Evolutionary conservation across 495 filamentous ascomycete genomes (phyloP), one percentile per base, ranked within the genome.

Genomic region (Glonium stellatum): DNA sequence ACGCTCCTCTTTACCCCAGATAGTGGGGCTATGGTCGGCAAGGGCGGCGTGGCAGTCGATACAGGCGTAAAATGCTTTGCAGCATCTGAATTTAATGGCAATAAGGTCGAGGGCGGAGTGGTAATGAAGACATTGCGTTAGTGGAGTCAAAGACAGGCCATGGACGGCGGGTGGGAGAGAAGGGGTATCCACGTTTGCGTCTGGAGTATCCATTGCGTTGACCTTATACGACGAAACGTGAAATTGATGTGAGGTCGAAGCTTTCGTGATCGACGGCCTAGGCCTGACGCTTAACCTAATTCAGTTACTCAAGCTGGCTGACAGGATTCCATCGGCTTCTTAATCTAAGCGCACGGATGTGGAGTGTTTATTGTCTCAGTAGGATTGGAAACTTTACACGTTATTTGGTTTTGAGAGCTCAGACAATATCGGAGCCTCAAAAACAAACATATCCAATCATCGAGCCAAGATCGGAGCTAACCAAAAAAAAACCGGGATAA

Each of bases 41-140:
- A 55, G 19, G 3, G 12, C 58, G 23, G 59, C 53, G 35, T 67
- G 65, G 49, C 65, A 67, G n/a, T n/a, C 25, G 5, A 67, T 61
- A 44, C 65, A 67, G 5, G 65, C 65, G 58, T 64, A 67, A 42
- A 67, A 67, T 35, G 57, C 60, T 4, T 37, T n/a, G 41, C 65
- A 67, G 54, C 65, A 67, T 25, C 25, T 22, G 34, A 64, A 56
- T 44, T 67, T 63, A 47, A 67, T 61, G 47, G 65, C 65, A 55
- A 67, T 63, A 50, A 67, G 61, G 58, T 67, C 65, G 31, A 64
- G 65, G 1, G 65, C 39, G 4, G 61, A 55, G 34, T 36, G 25
- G 27, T 51, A 67, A 54, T 67, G 65, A 34, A 31, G 11, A 36
- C 65, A 67, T 55, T 67, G 65, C 0, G 65, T 67, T 23, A 37